Evolutionary conservation across 1,139 yeast genomes (phyloP).

Genomic region (Yamadazyma triangularis): DNA sequence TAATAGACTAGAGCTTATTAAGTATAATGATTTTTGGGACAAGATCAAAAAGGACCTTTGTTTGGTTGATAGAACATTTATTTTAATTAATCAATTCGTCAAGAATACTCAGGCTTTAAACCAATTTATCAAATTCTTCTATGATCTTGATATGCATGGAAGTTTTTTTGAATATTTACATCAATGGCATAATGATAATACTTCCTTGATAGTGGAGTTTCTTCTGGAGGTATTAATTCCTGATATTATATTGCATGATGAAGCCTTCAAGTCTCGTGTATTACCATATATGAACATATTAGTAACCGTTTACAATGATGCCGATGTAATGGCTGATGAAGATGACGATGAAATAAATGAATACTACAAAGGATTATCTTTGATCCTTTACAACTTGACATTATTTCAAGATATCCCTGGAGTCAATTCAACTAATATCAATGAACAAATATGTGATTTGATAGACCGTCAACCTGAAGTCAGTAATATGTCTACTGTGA

Average conservation of each 20-base stretch:
- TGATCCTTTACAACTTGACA: constrained; percentile 14
- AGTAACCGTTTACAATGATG: constrained; percentile 1
- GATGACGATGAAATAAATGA: constrained; percentile 10
- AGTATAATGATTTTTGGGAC: constrained; percentile 20
- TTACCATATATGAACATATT: constrained; percentile 2
- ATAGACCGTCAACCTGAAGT: neutral
- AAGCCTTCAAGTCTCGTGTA: constrained; percentile 4
- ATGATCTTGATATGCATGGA: constrained; percentile 5
- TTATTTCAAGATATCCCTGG: constrained; percentile 12
- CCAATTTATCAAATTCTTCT: constrained; percentile 14
- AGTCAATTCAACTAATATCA: no score
- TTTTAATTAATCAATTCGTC: constrained; percentile 33
- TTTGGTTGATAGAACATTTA: constrained; percentile 12
- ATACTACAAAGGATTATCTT: constrained; percentile 11
- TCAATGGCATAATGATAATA: neutral
- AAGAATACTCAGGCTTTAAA: constrained; percentile 21
- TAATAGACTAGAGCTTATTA: constrained; percentile 22
- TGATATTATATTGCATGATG: constrained; percentile 8
- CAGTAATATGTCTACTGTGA: constrained; percentile 5
- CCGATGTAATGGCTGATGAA: no score
- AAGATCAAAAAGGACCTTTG: neutral
- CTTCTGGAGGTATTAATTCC: constrained; percentile 8
- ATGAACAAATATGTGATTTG: neutral
- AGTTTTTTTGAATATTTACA: constrained; percentile 2
- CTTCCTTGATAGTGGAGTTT: constrained; percentile 7